Evolutionary conservation across 2,329 filamentous ascomycete species (phyloP), one percentile per base, ranked within the genome.

Genomic region (Gnomoniopsis sp.): DNA sequence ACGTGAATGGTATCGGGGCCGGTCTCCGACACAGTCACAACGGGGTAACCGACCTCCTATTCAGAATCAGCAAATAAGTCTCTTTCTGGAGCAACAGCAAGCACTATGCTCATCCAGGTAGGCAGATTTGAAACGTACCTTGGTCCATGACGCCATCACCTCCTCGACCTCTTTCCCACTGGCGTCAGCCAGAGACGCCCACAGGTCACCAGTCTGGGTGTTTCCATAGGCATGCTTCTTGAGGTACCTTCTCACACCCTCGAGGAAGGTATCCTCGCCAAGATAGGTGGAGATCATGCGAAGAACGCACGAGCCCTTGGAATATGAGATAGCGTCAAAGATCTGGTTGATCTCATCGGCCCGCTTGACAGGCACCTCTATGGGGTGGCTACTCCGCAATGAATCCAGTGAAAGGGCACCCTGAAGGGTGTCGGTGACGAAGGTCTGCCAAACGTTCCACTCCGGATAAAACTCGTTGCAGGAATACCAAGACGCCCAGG

Each of bases 341-440:
- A 98, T 98, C 77, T 98, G 93, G 76, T 96, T 96, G 72, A 98
- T 93, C 75, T 98, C 92, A 66, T 96, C 92, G 30, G 93, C 93
- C 60, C 90, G 88, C 82, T 96, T 96, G 63, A 98, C 92, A 1
- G 93, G 93, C 1, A 97, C 93, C 74, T 98, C 93, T 60, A 98
- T 96, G 6, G 93, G 93, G 73, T 98, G 93, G 69, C 91, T 96
- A 83, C 92, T 97, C 66, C 93, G 87, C 55, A 98, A 78, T 3
- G 93, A 96, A 73, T 98, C 93, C 6, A 98, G 83, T 22, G 88
- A 88, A 41, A 98, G 81, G 2, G 93, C 93, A 63, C 90, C 88
- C 71, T 96, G 91, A 58, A 98, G 82, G 68, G 91, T 96, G 70
- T 97, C 93, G 34, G 90, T 93, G 58, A 98, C 93, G 72, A 96